A percentile compares a stretch with the other conserved stretches of the same genome.
phyloP scores from a whole-genome alignment of 1,284 basidiomycete species.

The Moesziomyces globuligerus region DNA sequence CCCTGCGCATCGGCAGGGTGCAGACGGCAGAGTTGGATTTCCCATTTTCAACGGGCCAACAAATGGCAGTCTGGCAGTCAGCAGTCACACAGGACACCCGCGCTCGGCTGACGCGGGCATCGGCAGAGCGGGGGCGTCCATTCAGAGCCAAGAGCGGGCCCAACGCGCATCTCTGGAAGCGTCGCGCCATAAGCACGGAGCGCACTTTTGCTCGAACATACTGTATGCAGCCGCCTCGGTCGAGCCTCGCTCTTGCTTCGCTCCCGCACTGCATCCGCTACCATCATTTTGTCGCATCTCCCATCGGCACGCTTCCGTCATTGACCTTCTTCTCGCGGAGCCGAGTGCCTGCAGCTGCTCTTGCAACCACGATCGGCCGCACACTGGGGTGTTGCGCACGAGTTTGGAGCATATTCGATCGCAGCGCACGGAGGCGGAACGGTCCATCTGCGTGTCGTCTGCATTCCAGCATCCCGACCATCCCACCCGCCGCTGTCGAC shows the following conservation, averaged over 20 bases:
- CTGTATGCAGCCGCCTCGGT: slow-evolving; percentile 15
- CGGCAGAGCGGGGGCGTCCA: too few species aligned
- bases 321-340: background rate
- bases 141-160: too few species aligned
- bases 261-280: slow-evolving; percentile 34
- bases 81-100: too few species aligned
- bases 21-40: background rate
- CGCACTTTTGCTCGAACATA: background rate
- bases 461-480: background rate
- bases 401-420: too few species aligned
- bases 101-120: background rate
- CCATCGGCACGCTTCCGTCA: background rate
- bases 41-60: background rate
- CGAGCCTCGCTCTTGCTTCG: slow-evolving; percentile 29
- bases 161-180: too few species aligned
- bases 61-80: background rate
- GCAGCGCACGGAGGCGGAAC: too few species aligned
- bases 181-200: too few species aligned
- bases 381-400: too few species aligned
- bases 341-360: background rate
- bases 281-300: background rate
- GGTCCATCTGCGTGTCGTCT: too few species aligned
- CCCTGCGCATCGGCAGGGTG: background rate
- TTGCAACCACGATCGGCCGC: background rate
- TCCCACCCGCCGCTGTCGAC: background rate